These are phyloP conservation scores for Rhododendron vialii DNA, from an alignment of 148 eudicot species.

Conservation along the genomic window DNA sequence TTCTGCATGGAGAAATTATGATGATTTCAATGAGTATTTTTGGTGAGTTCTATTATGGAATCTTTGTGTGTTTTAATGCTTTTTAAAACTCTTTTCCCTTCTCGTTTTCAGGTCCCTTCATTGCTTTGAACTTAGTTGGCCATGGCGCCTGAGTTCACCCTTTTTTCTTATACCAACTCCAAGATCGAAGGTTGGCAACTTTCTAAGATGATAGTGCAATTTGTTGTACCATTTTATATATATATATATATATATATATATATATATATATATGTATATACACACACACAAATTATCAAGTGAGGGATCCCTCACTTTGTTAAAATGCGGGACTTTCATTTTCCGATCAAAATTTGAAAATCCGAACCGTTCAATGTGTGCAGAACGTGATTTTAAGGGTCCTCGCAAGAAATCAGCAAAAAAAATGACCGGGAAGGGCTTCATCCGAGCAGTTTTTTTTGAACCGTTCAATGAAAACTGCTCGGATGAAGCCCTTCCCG, in stretches of 20 bases:
- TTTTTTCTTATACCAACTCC: constrained; percentile 72
- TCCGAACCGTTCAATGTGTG: no score
- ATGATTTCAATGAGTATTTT: constrained; percentile 94
- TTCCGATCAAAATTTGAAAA: no score
- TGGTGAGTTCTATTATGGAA: constrained; percentile 46
- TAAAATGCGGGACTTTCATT: no score
- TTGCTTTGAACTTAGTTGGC: constrained; percentile 97
- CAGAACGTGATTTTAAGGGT: no score
- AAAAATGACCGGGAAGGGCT: no score
- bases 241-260: not conserved
- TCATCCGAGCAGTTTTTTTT: no score
- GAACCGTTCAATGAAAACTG: no score
- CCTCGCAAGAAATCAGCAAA: no score
- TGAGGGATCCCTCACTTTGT: no score
- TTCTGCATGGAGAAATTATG: constrained; percentile 99
- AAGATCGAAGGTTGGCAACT: constrained; percentile 60
- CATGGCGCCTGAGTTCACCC: constrained; percentile 69
- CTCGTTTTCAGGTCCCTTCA: constrained; percentile 58
- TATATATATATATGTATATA: no score
- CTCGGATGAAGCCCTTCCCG: no score
- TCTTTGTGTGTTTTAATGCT: not conserved
- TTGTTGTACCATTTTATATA: not conserved
- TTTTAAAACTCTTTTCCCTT: not conserved
- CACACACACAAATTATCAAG: no score
- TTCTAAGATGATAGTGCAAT: not conserved